Base-by-base conservation (phyloP, 345 rosid genomes). In the Gossypium sturtianum region DNA sequence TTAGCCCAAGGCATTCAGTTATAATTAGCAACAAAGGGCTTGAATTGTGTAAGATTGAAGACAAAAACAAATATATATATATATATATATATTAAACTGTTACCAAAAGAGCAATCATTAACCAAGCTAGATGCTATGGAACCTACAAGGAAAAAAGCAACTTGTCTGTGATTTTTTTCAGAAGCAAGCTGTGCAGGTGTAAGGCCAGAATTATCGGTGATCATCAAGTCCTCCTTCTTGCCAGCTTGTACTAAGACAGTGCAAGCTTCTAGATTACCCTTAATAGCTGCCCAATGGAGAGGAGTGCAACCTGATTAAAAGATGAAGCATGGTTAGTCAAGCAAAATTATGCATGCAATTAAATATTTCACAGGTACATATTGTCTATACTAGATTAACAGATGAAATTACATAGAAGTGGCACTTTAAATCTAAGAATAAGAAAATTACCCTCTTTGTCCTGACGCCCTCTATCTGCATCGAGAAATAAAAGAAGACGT, bases 121-220 rank as follows among this genome's bases (percentile, higher is more conserved):
- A 76, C 73, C 76, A 83, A 81, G 74, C 49, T 52, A 79, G 82
- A 60, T 63, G 74, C 79, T 77, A 86, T 78, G 76, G 80, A 79
- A 91, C 98, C 80, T 89, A 96, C 99, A 82, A 96, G 98, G 86
- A 96, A 96, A 90, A 90, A 93, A 48, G 97, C 97, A 85, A 96
- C 99, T 93, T 96, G 99, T 91, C 97, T 87, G 83, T 96, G 99
- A 77, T 84, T 93, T 82, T 93, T 96, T 74, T 96, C 97, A 62
- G 98, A 86, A 82, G 99, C 99, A 83, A 96, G 99, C 78, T 96
- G 99, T 17, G 99, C 98, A 3, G 99, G 99, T 63, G 98, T 96
- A 80, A 93, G 94, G 76, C 98, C 99, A 19, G 91, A 84, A 78
- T 91, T 88, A 82, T 96, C 98, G 54, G 97, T 87, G 78, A 93